Evolutionary conservation across 441 rosid species (phyloP), one percentile per base, ranked within the genome.

Genomic region (Hura crepitans): DNA sequence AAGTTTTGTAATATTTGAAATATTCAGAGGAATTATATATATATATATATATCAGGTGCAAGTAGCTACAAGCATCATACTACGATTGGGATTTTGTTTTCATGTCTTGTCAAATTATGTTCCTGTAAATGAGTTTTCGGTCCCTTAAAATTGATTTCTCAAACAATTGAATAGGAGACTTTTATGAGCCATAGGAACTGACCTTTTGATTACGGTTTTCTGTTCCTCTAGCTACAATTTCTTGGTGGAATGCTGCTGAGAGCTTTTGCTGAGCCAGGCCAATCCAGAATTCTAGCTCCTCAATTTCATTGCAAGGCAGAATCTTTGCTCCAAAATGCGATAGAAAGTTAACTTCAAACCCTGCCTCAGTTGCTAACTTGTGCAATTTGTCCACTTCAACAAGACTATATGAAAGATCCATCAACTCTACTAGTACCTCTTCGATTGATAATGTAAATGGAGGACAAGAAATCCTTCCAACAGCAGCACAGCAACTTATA

Each of bases 261-360:
- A 87, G 90, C 75, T 83, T 89, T 71, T 77, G 69, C 68, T 79
- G 89, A 72, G 95, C 90, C 75, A 89, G 77, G 28, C 95, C 92
- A 51, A 87, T 84, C 91, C 90, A 89, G 71, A 89, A 85, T 75
- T 89, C 92, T 50, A 85, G 76, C 70, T 89, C 92, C 57, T 87
- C 92, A 49, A 65, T 67, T 30, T 73, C 76, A 72, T 87, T 70
- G 69, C 79, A 65, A 46, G 83, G 84, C 14, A 83, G 69, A 71
- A 84, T 65, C 65, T 82, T 84, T 51, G 73, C 76, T 59, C 95
- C 95, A 77, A 87, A 85, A 75, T 83, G 85, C n/a, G 67, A 78
- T 66, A 89, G 83, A 75, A 89, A 87, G 65, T 85, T 77, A 28
- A 25, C 72, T 69, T 89, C 90, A 64, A 87, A 89, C 62, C 95